Base-by-base conservation (phyloP, 1,284 basidiomycete species). In the Pisolithus thermaeus region DNA sequence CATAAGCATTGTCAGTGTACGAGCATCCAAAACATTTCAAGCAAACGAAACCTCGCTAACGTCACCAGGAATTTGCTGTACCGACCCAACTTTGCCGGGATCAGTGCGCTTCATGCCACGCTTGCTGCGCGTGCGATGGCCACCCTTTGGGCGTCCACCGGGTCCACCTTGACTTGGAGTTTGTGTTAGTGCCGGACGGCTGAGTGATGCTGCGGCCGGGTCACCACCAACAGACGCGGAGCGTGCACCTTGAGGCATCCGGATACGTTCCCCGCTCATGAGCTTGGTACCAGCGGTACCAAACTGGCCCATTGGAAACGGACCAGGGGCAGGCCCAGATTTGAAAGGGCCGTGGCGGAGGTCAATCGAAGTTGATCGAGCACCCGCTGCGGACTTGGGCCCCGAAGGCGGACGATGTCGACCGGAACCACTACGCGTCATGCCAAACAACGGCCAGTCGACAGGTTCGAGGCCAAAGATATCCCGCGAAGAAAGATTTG, bases 391-490 rank as follows among this genome's bases (percentile, higher is more conserved):
- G 3, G 70, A 62, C 70, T 75, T 72, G 4, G 70, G 61, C 47
- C 65, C 65, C 11, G 78, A 70, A 5, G 73, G 61, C 22, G 72
- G 69, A 7, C 78, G 73, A 55, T 79, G 76, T 25, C 84, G 78
- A 46, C 79, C 79, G 44, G 84, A 87, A 28, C 81, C 77, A 56
- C 79, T 76, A 47, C 85, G 83, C 44, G 73, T 70, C 69, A 87
- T 79, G 8, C 68, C 60, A 53, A 76, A 73, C 3, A 65, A 53
- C 3, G 70, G 58, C 58, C 81, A 81, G 52, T 85, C 83, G 11
- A 76, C 77, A 3, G 89, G 84, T n/a, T 94, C 92, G 41, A 97
- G 83, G 50, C 96, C 96, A 61, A 99, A 89, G 28, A 88, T 87
- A 60, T 96, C 92, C 46, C 98, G 80, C 55, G 91, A 82, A 35